Evolutionary conservation across 2,329 filamentous ascomycete species (phyloP).

Genomic region (Paramyrothecium roridum): DNA sequence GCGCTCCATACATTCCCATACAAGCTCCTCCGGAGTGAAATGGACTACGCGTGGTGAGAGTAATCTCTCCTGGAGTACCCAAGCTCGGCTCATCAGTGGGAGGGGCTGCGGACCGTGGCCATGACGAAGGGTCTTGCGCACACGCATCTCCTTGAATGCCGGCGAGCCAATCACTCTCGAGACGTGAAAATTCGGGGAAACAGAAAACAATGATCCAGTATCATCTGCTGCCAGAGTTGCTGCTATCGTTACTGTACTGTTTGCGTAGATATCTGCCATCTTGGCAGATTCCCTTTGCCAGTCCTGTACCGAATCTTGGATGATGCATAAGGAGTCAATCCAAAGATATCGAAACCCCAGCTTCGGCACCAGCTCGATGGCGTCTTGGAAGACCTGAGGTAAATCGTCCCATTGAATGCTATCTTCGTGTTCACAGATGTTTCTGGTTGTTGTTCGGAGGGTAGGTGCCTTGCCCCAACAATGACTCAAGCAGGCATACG

Average conservation of each 20-base stretch:
- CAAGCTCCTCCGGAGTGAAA: conserved; percentile 9
- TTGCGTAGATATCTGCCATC: conserved; percentile 1
- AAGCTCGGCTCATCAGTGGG: conserved; percentile 11
- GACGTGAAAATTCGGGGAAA: background rate
- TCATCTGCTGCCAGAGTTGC: background rate
- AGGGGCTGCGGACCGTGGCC: background rate
- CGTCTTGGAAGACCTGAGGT: background rate
- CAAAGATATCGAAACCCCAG: background rate
- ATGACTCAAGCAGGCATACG: background rate
- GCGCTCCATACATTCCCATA: conserved; percentile 12
- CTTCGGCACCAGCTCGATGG: background rate
- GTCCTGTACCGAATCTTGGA: background rate
- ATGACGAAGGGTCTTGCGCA: background rate
- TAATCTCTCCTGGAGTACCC: conserved; percentile 17
- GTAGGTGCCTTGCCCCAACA: background rate
- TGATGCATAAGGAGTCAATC: background rate
- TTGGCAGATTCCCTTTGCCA: background rate
- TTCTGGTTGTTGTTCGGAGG: background rate
- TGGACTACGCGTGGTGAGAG: conserved; percentile 13
- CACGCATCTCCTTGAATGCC: background rate
- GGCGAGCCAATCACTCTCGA: background rate
- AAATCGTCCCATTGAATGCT: background rate
- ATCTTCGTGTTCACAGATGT: background rate
- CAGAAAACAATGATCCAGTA: background rate
- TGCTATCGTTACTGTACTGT: background rate